Evolutionary conservation across 2,329 filamentous ascomycete genomes (phyloP).

Genomic region (Aspergillus caelatus): DNA sequence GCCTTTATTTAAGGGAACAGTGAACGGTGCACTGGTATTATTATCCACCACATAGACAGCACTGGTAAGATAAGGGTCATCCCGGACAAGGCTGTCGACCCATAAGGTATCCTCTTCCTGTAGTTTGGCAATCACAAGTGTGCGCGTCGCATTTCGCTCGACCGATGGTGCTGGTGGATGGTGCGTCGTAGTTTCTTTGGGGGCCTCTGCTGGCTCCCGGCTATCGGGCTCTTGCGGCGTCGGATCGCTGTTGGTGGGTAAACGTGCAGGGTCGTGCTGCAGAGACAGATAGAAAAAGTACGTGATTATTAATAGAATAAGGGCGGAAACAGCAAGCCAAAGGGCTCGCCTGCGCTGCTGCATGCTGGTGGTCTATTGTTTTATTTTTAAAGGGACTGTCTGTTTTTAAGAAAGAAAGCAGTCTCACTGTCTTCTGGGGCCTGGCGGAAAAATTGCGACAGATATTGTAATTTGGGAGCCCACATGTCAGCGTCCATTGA

Average conservation of each 20-base stretch:
- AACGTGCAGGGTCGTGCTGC: not conserved
- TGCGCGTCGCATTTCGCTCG: slow-evolving; percentile 1
- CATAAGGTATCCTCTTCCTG: slow-evolving; percentile 13
- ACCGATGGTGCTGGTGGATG: not conserved
- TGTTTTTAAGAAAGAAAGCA: no score
- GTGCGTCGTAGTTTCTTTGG: not conserved
- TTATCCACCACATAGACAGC: slow-evolving; percentile 52
- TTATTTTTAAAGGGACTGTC: no score
- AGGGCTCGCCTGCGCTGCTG: not conserved
- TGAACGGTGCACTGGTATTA: slow-evolving; percentile 38
- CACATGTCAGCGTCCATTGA: not conserved
- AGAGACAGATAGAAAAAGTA: not conserved
- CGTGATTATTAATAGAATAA: not conserved
- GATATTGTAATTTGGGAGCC: not conserved
- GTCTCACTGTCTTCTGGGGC: no score
- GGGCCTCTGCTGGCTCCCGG: not conserved
- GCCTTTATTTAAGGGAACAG: slow-evolving; percentile 54
- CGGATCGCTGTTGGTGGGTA: not conserved
- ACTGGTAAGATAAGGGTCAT: slow-evolving; percentile 1
- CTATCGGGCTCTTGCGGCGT: not conserved
- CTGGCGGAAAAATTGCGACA: not conserved
- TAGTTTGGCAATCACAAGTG: slow-evolving; percentile 9
- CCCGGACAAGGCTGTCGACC: slow-evolving; percentile 2
- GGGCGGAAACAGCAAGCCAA: not conserved
- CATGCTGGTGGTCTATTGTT: not conserved